Base-by-base conservation (phyloP, 192 early-diverging fungal genomes). In the Backusella psychrophila region DNA sequence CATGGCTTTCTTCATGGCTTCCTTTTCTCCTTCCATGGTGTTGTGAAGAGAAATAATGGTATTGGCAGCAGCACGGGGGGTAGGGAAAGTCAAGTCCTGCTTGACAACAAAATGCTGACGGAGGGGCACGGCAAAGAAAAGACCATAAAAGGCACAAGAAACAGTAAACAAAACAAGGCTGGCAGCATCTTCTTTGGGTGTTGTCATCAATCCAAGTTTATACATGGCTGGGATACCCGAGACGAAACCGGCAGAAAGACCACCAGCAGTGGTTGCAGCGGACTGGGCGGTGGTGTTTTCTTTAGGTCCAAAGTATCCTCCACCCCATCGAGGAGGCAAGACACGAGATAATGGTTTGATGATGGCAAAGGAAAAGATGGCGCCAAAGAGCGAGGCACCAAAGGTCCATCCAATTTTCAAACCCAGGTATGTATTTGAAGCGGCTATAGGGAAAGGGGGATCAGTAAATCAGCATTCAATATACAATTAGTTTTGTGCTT, bases 171-270 rank as follows among this genome's bases (percentile, higher is more conserved):
- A 73, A 44, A 90, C 52, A 19, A 93, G 80, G 23, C 80, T 59
- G 34, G 80, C 84, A 31, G 85, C 69, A 72, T 92, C 90, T 31
- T 87, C 81, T 19, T 74, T 67, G 44, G 87, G 82, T 9, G 77
- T 83, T 4, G 78, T 66, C 80, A 92, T 79, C 17, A 92, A 81
- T 26, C 87, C 85, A 68, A 92, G 82, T 29, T 85, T 85, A 74
- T 92, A 92, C 87, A 92, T 87, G 67, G 91, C 90, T 66, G 91
- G 91, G 33, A 92, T 86, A 38, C 87, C 90, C 34, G 91, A 85
- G n/a, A 91, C 84, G 41, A 91, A 92, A 33, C 87, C 83, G 19
- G 79, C 83, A 42, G 83, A 82, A 15, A 92, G 87, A 75, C 90
- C 91, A 73, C 91, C 91, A 53, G 91, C 83, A 67, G 91, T 85